Evolutionary conservation across 2,329 filamentous ascomycete genomes (phyloP).

Genomic region (Elsinoe perseae): DNA sequence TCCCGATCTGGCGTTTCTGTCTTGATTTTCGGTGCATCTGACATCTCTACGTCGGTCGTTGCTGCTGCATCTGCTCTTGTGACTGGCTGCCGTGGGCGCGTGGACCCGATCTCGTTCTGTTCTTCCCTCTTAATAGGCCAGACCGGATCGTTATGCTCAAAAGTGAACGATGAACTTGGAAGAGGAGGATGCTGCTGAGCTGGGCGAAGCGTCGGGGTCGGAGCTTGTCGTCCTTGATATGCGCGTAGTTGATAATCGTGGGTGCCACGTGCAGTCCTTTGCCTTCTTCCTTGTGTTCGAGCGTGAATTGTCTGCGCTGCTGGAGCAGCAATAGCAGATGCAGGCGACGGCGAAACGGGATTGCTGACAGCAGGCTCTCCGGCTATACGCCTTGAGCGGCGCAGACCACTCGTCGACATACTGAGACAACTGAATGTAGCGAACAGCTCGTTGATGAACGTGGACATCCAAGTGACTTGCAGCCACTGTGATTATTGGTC

Average conservation of each 20-base stretch:
- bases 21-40: background rate
- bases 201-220: background rate
- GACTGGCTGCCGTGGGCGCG: background rate
- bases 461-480: background rate
- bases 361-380: background rate
- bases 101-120: background rate
- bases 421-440: background rate
- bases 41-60: background rate
- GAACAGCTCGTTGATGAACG: background rate
- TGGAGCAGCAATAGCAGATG: background rate
- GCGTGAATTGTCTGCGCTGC: background rate
- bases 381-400: slow-evolving; percentile 5
- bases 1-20: background rate
- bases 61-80: background rate
- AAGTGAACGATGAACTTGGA: background rate
- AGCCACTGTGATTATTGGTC: background rate
- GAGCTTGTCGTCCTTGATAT: background rate
- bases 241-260: background rate
- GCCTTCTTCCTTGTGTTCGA: background rate
- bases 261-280: background rate
- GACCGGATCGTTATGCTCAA: slow-evolving; percentile 1
- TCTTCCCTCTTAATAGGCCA: background rate
- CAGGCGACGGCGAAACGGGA: background rate
- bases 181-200: background rate
- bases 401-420: background rate